phyloP scores from a whole-genome alignment of 129 eudicot genomes.

The Chrysanthemum makinoi region DNA sequence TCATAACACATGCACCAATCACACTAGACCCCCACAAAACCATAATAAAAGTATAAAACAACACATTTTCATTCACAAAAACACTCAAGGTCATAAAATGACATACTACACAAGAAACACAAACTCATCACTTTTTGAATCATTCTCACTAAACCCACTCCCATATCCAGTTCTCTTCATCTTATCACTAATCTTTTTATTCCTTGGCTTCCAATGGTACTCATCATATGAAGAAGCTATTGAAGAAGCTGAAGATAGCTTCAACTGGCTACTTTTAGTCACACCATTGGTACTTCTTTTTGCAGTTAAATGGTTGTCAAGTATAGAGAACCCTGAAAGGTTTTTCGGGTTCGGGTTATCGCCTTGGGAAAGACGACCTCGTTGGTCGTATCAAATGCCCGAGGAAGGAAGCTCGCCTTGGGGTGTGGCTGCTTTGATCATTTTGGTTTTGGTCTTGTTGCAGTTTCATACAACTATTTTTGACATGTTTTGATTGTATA shows the following conservation, averaged over 20 bases:
- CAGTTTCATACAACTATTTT: conserved; percentile 71
- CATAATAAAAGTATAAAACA: too few relatives aligned
- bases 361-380: conserved; percentile 44
- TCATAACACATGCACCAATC: too few relatives aligned
- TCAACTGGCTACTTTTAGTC: conserved; percentile 67
- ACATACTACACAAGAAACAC: conserved; percentile 39
- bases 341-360: conserved; percentile 44
- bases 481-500: conserved; percentile 51
- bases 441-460: conserved; percentile 68
- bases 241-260: conserved; percentile 59
- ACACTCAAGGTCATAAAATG: conserved; percentile 32
- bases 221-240: conserved; percentile 61
- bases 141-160: conserved; percentile 64
- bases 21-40: too few relatives aligned
- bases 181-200: conserved; percentile 52
- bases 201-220: conserved; percentile 75
- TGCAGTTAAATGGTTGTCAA: conserved; percentile 66
- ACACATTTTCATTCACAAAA: conserved; percentile 1
- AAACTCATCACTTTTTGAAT: conserved; percentile 52
- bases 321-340: conserved; percentile 49
- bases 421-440: conserved; percentile 82
- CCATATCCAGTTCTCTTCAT: conserved; percentile 80
- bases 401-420: conserved; percentile 77
- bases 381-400: conserved; percentile 31
- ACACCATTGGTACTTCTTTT: conserved; percentile 63